Percentiles rank a stretch among this genome's conserved stretches.
These are phyloP conservation scores for Eremothecium cymbalariae DNA, from an alignment of 1,139 yeast species.

Conservation along the genomic window DNA sequence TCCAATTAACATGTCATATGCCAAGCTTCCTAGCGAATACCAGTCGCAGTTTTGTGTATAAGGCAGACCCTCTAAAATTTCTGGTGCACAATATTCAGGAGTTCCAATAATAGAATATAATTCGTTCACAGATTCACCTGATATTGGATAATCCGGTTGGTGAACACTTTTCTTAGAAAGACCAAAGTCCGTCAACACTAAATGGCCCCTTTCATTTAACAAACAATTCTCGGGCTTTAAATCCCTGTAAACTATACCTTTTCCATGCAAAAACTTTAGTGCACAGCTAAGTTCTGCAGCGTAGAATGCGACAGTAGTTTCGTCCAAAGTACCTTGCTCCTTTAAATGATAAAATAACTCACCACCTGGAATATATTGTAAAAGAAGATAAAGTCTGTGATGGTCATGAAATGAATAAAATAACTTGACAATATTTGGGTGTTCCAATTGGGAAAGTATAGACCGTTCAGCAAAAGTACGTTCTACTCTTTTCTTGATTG, in stretches of 20 bases:
- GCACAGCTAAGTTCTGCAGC: slow-evolving; percentile 85
- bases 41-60: slow-evolving; percentile 87
- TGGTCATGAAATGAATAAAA: slow-evolving; percentile 87
- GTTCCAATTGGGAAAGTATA: slow-evolving; percentile 62
- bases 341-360: slow-evolving; percentile 82
- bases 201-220: slow-evolving; percentile 67
- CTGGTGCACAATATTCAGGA: slow-evolving; percentile 97
- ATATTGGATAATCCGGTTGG: slow-evolving; percentile 16
- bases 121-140: slow-evolving; percentile 30
- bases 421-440: slow-evolving; percentile 80
- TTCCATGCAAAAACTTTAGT: slow-evolving; percentile 64
- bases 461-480: slow-evolving; percentile 67
- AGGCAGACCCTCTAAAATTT: slow-evolving; percentile 74
- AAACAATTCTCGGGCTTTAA: slow-evolving; percentile 91
- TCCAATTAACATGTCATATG: slow-evolving; percentile 81
- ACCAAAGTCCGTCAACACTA: slow-evolving; percentile 88
- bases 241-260: slow-evolving; percentile 86
- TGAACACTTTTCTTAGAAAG: slow-evolving; percentile 55
- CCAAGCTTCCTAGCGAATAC: slow-evolving; percentile 94
- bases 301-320: slow-evolving; percentile 70
- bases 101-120: slow-evolving; percentile 80
- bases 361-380: slow-evolving; percentile 91
- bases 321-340: slow-evolving; percentile 42
- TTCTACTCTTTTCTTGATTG: slow-evolving; percentile 35
- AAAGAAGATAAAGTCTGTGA: slow-evolving; percentile 64